phyloP scores from a whole-genome alignment of 768 basidiomycete genomes.

The Amanita pseudoporphyria region DNA sequence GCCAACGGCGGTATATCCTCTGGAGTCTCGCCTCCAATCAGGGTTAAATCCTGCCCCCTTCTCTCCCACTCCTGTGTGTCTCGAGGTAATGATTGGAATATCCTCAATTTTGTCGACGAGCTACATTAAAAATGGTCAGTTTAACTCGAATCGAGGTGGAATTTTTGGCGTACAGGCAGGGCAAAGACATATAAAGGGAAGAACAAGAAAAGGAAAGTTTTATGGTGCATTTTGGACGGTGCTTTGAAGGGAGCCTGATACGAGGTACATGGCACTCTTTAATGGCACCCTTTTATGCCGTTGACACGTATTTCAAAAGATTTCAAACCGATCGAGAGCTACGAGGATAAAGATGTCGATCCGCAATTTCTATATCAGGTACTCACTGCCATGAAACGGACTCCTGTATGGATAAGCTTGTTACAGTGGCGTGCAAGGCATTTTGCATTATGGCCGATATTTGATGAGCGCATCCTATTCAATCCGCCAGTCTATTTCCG shows the following conservation, averaged over 20 bases:
- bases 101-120: neutral
- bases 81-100: neutral
- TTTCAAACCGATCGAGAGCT: slow-evolving; percentile 24
- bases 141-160: neutral
- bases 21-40: slow-evolving; percentile 11
- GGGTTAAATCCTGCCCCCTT: neutral
- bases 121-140: neutral
- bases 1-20: slow-evolving; percentile 1
- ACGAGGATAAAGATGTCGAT: slow-evolving; percentile 23
- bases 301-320: slow-evolving; percentile 14
- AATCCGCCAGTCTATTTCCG: slow-evolving; percentile 1
- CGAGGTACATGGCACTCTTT: slow-evolving; percentile 12
- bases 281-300: slow-evolving; percentile 24
- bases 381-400: slow-evolving; percentile 15
- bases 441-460: neutral
- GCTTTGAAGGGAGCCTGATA: slow-evolving; percentile 15
- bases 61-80: neutral
- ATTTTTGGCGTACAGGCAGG: slow-evolving; percentile 25
- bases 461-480: neutral
- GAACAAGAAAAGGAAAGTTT: slow-evolving; percentile 24
- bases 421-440: slow-evolving; percentile 6
- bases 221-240: slow-evolving; percentile 25
- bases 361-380: slow-evolving; percentile 20
- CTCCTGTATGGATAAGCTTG: slow-evolving; percentile 21
- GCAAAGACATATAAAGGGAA: slow-evolving; percentile 24